These are phyloP conservation scores for Cochlearia excelsa DNA, from an alignment of 345 rosid genomes.

Conservation along the genomic window DNA sequence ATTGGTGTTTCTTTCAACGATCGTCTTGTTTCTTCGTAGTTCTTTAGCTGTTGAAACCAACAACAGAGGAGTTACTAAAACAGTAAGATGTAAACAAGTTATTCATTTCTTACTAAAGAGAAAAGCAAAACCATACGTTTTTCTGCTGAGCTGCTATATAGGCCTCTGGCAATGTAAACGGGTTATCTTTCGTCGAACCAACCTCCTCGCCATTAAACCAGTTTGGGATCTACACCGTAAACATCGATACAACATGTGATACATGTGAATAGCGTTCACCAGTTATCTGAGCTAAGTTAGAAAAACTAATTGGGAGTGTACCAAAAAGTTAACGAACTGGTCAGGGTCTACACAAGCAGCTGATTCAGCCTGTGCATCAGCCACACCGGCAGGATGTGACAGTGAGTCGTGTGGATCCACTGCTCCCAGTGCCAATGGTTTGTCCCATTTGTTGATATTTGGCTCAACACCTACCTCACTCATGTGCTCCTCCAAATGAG, in stretches of 20 bases:
- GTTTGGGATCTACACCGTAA: constrained; percentile 69
- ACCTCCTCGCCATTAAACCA: constrained; percentile 73
- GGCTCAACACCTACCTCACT: constrained; percentile 73
- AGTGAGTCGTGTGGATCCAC: constrained; percentile 95
- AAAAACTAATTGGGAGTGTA: constrained; percentile 32
- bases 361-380: constrained; percentile 89
- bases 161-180: constrained; percentile 74
- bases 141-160: constrained; percentile 74
- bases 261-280: constrained; percentile 12
- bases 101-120: background rate
- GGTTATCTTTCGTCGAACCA: constrained; percentile 79
- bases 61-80: background rate
- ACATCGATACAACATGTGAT: constrained; percentile 8
- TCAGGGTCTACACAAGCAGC: constrained; percentile 82
- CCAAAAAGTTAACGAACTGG: constrained; percentile 89
- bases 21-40: constrained; percentile 70
- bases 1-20: constrained; percentile 67
- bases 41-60: constrained; percentile 55
- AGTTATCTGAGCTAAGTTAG: background rate
- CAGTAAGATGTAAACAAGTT: background rate
- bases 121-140: constrained; percentile 49
- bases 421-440: constrained; percentile 76
- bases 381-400: constrained; percentile 96
- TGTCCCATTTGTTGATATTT: constrained; percentile 86
- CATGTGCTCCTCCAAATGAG: constrained; percentile 92